Percentiles rank a stretch among this genome's conserved stretches.
These are phyloP conservation scores for Mucuna pruriens DNA, from an alignment of 306 rosid species.

Conservation along the genomic window DNA sequence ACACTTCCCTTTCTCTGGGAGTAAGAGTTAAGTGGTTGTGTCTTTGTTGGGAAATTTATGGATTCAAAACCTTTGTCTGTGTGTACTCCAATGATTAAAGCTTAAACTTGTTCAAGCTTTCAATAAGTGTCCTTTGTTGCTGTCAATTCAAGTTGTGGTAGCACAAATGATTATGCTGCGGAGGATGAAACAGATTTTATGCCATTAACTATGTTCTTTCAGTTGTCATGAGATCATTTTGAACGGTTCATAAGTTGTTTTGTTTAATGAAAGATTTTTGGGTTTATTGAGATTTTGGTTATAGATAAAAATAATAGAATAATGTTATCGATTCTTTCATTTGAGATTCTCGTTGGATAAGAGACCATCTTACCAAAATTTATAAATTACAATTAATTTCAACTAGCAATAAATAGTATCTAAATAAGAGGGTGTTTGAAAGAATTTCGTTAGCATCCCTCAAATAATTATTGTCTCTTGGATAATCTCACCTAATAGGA, in stretches of 20 bases:
- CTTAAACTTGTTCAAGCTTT: conserved; percentile 40
- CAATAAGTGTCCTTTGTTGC: not conserved
- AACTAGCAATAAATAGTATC: too few species aligned
- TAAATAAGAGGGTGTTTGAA: too few species aligned
- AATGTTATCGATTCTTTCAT: too few species aligned
- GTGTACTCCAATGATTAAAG: conserved; percentile 25
- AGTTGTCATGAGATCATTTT: conserved; percentile 24
- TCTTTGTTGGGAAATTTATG: conserved; percentile 24
- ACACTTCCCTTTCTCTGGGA: conserved; percentile 72
- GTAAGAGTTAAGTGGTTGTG: conserved; percentile 37
- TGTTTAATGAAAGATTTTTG: not conserved
- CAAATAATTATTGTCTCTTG: too few species aligned
- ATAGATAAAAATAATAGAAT: too few species aligned
- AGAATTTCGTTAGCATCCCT: too few species aligned
- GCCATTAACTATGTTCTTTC: conserved; percentile 13
- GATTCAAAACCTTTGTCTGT: conserved; percentile 20
- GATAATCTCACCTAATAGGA: conserved; percentile 19
- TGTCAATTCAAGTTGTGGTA: conserved; percentile 4
- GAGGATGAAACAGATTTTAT: conserved; percentile 21
- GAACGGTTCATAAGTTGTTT: not conserved
- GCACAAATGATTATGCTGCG: conserved; percentile 1
- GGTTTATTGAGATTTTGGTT: conserved; percentile 8
- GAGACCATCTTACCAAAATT: too few species aligned
- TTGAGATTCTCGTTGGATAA: too few species aligned
- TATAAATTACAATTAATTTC: too few species aligned